Percentiles rank a stretch among this genome's conserved stretches.
These are phyloP conservation scores for Penicillium atrosanguineum DNA, from an alignment of 495 filamentous ascomycete genomes.

Conservation along the genomic window DNA sequence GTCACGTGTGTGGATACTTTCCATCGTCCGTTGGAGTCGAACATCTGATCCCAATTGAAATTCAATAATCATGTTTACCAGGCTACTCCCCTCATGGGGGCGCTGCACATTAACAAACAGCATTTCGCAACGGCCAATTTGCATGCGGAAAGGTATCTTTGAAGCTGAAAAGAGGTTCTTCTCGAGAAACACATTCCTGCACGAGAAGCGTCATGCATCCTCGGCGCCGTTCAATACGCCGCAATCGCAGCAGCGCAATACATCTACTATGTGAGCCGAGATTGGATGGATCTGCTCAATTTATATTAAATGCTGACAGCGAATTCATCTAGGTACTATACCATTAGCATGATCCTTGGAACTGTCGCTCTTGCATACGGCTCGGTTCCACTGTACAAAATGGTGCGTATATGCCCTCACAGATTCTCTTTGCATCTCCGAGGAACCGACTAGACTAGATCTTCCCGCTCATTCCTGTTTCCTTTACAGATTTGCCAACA, in stretches of 20 bases:
- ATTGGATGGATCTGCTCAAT: neutral
- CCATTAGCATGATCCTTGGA: slow-evolving; percentile 79
- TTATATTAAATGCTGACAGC: neutral
- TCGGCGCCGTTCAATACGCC: slow-evolving; percentile 40
- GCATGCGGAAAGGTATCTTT: slow-evolving; percentile 14
- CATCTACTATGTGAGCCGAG: slow-evolving; percentile 39
- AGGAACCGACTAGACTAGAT: neutral
- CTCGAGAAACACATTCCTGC: slow-evolving; percentile 33
- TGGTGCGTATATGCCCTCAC: slow-evolving; percentile 51
- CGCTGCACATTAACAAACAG: slow-evolving; percentile 15
- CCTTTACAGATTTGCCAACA: slow-evolving; percentile 82
- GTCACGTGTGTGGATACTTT: slow-evolving; percentile 18
- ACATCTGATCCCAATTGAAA: slow-evolving; percentile 10
- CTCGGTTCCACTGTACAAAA: slow-evolving; percentile 96
- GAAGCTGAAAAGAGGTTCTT: slow-evolving; percentile 36
- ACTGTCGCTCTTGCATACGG: slow-evolving; percentile 93
- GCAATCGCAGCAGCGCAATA: slow-evolving; percentile 43
- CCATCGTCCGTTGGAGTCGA: slow-evolving; percentile 7
- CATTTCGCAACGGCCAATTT: slow-evolving; percentile 15
- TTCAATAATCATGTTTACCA: slow-evolving; percentile 33
- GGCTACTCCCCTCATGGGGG: slow-evolving; percentile 28
- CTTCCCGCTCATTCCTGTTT: neutral
- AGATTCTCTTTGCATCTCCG: neutral
- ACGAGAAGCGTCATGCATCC: slow-evolving; percentile 26
- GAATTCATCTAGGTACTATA: slow-evolving; percentile 65